A percentile compares a stretch with the other conserved stretches of the same genome.
Evolutionary conservation across 805 yeast genomes (phyloP).

Genomic region (Saccharomycopsis javanensis): DNA sequence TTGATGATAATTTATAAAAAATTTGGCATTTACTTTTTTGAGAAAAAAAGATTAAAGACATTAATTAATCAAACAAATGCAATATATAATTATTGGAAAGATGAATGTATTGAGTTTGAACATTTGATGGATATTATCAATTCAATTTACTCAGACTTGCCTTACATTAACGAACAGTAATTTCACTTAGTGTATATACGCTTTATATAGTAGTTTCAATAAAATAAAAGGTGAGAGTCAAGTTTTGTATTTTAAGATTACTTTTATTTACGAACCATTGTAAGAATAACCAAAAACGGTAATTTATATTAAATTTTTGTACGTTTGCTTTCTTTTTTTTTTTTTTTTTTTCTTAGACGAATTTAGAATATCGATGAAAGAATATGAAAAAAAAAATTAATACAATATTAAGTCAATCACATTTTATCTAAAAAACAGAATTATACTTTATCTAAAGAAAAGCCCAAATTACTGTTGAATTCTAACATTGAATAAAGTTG

Average conservation of each 20-base stretch:
- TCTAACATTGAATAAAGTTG: too few relatives aligned
- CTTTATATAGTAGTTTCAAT: neutral
- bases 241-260: neutral
- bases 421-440: too few relatives aligned
- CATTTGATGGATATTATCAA: conserved; percentile 8
- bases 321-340: neutral
- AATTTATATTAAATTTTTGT: neutral
- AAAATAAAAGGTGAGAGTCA: neutral
- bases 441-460: too few relatives aligned
- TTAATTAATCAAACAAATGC: conserved; percentile 8
- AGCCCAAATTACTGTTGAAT: too few relatives aligned
- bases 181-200: neutral
- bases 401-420: too few relatives aligned
- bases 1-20: conserved; percentile 17
- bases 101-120: conserved; percentile 13
- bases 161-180: conserved; percentile 8
- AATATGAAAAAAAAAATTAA: neutral
- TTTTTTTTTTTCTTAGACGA: neutral
- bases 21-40: conserved; percentile 17
- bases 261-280: neutral
- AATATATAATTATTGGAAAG: conserved; percentile 16
- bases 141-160: conserved; percentile 9
- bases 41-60: conserved; percentile 1
- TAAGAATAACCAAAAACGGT: neutral
- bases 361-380: neutral